These are phyloP conservation scores for Durotheca rogersii DNA, from an alignment of 495 filamentous ascomycete species.

Conservation along the genomic window DNA sequence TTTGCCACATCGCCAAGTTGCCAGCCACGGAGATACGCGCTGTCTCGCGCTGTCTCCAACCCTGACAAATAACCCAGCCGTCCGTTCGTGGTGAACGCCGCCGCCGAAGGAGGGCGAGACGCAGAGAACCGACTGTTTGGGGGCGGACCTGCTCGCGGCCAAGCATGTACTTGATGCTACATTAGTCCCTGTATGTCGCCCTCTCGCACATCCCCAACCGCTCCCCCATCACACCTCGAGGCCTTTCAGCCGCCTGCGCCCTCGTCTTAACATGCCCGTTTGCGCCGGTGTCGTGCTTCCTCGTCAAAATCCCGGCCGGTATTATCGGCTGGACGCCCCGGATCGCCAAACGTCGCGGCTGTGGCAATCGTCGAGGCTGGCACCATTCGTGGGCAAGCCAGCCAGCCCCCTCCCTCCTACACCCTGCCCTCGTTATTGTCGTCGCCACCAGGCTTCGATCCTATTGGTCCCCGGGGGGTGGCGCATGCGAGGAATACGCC, in stretches of 20 bases:
- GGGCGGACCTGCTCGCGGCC: not conserved
- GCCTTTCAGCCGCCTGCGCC: too few species aligned
- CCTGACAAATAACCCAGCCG: too few species aligned
- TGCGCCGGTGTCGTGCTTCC: slow-evolving; percentile 19
- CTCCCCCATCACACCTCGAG: too few species aligned
- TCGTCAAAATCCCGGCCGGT: slow-evolving; percentile 4
- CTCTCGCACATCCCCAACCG: too few species aligned
- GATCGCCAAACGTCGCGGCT: slow-evolving; percentile 14
- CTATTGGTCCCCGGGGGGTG: slow-evolving; percentile 22
- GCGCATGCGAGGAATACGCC: slow-evolving; percentile 15
- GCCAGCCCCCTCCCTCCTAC: too few species aligned
- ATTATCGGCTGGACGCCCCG: slow-evolving; percentile 23
- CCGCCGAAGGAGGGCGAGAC: too few species aligned
- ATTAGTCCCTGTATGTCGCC: too few species aligned
- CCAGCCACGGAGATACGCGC: too few species aligned
- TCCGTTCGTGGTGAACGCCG: too few species aligned
- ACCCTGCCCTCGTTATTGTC: slow-evolving; percentile 17
- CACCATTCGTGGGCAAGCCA: slow-evolving; percentile 9
- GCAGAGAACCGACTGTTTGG: slow-evolving; percentile 16
- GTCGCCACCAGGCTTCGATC: slow-evolving; percentile 12
- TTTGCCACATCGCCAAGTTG: too few species aligned
- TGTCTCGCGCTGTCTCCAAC: too few species aligned
- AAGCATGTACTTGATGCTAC: too few species aligned
- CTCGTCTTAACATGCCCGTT: not conserved
- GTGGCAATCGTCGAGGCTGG: slow-evolving; percentile 15